Conservation (phyloP, 495 filamentous ascomycete species). For the Hypoxylon perforatum region DNA sequence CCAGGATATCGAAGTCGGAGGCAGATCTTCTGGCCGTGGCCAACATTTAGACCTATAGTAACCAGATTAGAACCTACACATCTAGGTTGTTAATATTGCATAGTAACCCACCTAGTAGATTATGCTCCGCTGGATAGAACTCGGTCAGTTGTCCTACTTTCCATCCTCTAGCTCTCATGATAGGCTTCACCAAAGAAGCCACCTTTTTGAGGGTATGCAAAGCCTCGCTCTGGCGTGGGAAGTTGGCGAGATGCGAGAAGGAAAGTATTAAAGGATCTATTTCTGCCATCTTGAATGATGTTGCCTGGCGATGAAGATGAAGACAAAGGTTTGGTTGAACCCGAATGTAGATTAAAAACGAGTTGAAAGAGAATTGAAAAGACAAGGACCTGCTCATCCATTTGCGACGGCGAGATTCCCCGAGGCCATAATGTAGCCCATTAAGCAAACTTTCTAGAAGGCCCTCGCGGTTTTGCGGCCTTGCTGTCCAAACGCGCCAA, state of each 20-base stretch:
- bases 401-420: constrained; percentile 5
- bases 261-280: constrained; percentile 75
- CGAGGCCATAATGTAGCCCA: constrained; percentile 24
- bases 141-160: constrained; percentile 82
- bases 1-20: constrained; percentile 82
- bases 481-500: constrained; percentile 29
- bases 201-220: constrained; percentile 83
- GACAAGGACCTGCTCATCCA: constrained; percentile 19
- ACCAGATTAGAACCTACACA: constrained; percentile 13
- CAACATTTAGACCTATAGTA: constrained; percentile 75
- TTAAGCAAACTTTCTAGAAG: constrained; percentile 22
- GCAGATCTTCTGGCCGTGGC: constrained; percentile 80
- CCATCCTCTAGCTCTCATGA: constrained; percentile 90
- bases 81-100: neutral
- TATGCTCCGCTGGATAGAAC: constrained; percentile 80
- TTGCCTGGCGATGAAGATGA: neutral
- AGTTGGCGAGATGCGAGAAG: constrained; percentile 81
- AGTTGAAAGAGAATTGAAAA: constrained; percentile 7
- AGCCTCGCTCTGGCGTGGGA: constrained; percentile 81
- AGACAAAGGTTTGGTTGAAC: neutral
- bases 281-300: constrained; percentile 65
- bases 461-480: constrained; percentile 7
- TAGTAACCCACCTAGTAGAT: constrained; percentile 71
- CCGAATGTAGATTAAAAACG: neutral
- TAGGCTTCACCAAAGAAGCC: constrained; percentile 91